These are phyloP conservation scores for Rhizopogon sp. DNA, from an alignment of 768 basidiomycete species.

Conservation along the genomic window DNA sequence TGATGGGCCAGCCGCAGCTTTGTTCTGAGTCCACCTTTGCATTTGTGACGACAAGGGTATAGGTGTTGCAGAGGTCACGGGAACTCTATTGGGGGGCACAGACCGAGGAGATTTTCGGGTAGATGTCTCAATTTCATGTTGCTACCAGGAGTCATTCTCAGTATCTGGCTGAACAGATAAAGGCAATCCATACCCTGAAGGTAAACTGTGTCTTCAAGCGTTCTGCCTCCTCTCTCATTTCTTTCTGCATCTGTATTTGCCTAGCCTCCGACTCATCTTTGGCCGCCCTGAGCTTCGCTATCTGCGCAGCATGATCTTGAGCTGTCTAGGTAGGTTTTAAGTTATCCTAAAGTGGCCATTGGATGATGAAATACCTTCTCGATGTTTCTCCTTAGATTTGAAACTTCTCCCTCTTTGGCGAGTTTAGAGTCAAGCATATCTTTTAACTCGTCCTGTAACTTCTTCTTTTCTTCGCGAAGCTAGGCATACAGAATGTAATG, in stretches of 20 bases:
- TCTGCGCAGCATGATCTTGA: conserved; percentile 53
- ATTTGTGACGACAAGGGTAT: conserved; percentile 35
- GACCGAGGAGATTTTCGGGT: conserved; percentile 36
- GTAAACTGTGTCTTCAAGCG: conserved; percentile 61
- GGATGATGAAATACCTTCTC: conserved; percentile 47
- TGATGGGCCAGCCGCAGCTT: conserved; percentile 21
- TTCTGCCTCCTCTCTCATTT: conserved; percentile 65
- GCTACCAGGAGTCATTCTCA: conserved; percentile 34
- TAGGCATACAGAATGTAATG: conserved; percentile 21
- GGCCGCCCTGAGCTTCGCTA: conserved; percentile 50
- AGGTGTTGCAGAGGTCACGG: conserved; percentile 35
- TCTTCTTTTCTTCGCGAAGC: conserved; percentile 47
- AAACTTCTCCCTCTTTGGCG: conserved; percentile 67
- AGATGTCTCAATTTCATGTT: conserved; percentile 62
- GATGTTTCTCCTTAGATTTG: conserved; percentile 57
- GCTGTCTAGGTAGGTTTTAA: conserved; percentile 37
- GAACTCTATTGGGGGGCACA: conserved; percentile 31
- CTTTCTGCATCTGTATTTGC: conserved; percentile 50
- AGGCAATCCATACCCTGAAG: conserved; percentile 51
- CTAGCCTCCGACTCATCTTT: conserved; percentile 59
- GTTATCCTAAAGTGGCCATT: neutral
- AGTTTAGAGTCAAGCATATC: conserved; percentile 47
- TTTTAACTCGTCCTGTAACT: conserved; percentile 39
- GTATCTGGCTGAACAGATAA: conserved; percentile 2
- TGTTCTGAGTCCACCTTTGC: conserved; percentile 28